Conservation (phyloP, 768 basidiomycete genomes). For the Trametes cingulata region DNA sequence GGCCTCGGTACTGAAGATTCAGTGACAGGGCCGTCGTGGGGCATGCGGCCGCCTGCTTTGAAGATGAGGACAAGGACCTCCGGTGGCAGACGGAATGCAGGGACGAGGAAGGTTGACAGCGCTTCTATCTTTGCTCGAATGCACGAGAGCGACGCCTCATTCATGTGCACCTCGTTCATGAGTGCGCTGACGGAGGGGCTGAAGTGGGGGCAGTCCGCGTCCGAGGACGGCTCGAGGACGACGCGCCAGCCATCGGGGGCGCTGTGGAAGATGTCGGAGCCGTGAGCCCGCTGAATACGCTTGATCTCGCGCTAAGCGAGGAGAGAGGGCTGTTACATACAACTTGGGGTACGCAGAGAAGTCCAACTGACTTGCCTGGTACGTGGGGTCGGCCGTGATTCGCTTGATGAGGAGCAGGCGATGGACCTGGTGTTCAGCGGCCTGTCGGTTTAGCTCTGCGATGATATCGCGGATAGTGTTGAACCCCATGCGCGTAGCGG, state of each 20-base stretch:
- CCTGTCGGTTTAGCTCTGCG: constrained; percentile 24
- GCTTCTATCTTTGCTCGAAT: constrained; percentile 26
- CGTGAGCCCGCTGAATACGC: constrained; percentile 10
- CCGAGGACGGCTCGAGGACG: constrained; percentile 13
- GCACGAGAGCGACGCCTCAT: constrained; percentile 24
- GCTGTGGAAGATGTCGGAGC: constrained; percentile 13
- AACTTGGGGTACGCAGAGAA: neutral
- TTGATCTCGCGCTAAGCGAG: constrained; percentile 9
- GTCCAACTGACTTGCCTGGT: constrained; percentile 14
- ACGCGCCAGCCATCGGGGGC: constrained; percentile 19
- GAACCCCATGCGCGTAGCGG: constrained; percentile 5
- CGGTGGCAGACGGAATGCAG: constrained; percentile 24
- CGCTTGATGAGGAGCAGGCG: constrained; percentile 21
- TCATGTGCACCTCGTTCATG: constrained; percentile 21
- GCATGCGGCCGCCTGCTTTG: constrained; percentile 19
- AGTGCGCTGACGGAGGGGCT: constrained; percentile 17
- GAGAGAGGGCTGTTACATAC: neutral
- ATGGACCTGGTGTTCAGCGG: constrained; percentile 19
- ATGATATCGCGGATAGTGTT: constrained; percentile 25
- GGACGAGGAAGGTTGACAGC: constrained; percentile 25
- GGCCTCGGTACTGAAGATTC: constrained; percentile 14
- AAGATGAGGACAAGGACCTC: constrained; percentile 27
- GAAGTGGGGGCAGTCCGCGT: constrained; percentile 11
- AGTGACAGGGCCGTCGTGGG: constrained; percentile 14
- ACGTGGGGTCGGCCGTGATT: constrained; percentile 24